Percentiles rank a stretch among this genome's conserved stretches.
These are phyloP conservation scores for Neohortaea acidophila DNA, from an alignment of 495 filamentous ascomycete species.

Conservation along the genomic window DNA sequence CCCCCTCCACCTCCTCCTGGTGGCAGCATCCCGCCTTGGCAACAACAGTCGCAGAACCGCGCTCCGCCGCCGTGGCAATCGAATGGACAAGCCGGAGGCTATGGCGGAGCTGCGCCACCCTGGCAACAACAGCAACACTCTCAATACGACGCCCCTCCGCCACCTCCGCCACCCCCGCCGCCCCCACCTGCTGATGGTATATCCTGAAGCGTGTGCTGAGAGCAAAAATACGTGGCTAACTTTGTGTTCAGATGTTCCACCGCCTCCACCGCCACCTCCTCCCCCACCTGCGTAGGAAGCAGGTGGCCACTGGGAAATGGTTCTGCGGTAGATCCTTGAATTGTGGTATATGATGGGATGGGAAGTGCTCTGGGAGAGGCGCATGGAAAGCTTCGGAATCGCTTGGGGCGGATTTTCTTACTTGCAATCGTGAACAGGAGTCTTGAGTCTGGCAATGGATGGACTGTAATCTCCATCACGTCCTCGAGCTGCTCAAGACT, in stretches of 20 bases:
- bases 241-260: conserved; percentile 2
- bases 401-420: too few relatives aligned
- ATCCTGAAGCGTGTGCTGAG: neutral
- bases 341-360: too few relatives aligned
- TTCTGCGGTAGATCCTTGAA: too few relatives aligned
- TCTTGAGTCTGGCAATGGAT: too few relatives aligned
- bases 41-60: neutral
- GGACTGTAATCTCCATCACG: too few relatives aligned
- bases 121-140: conserved; percentile 14
- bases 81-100: neutral
- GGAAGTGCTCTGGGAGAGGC: too few relatives aligned
- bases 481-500: too few relatives aligned
- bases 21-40: neutral
- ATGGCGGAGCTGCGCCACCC: conserved; percentile 11
- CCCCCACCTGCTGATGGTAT: conserved; percentile 1
- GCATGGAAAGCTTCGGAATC: too few relatives aligned
- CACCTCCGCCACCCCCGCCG: conserved; percentile 2
- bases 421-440: too few relatives aligned
- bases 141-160: conserved; percentile 1
- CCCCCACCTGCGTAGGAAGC: conserved; percentile 5
- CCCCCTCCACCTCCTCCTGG: conserved; percentile 1
- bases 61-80: neutral
- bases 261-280: conserved; percentile 7
- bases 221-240: neutral
- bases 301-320: too few relatives aligned